Conservation (phyloP, 371 early-diverging fungal genomes). For the Actinomucor elegans region DNA sequence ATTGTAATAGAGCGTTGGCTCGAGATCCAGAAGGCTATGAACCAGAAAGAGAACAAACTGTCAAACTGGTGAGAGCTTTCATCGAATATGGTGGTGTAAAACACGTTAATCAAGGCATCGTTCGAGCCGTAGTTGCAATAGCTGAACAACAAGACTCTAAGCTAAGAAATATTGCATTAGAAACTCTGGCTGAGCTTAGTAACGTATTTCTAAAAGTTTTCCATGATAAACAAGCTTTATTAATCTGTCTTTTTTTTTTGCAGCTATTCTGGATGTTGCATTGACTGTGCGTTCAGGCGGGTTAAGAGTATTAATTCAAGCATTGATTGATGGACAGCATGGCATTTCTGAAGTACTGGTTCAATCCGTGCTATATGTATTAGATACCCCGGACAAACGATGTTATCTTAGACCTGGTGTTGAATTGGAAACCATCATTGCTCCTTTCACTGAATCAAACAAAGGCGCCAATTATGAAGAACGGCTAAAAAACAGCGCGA, state of each 20-base stretch:
- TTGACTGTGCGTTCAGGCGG: slow-evolving; percentile 71
- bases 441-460: slow-evolving; percentile 76
- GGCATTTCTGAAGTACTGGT: slow-evolving; percentile 67
- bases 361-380: slow-evolving; percentile 65
- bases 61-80: slow-evolving; percentile 70
- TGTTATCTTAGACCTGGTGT: slow-evolving; percentile 73
- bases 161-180: slow-evolving; percentile 69
- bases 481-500: slow-evolving; percentile 61
- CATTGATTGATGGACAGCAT: slow-evolving; percentile 72
- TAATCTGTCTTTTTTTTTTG: no score
- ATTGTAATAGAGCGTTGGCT: slow-evolving; percentile 50
- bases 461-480: slow-evolving; percentile 64
- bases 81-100: slow-evolving; percentile 67
- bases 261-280: slow-evolving; percentile 58
- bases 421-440: slow-evolving; percentile 75
- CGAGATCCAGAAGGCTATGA: slow-evolving; percentile 65
- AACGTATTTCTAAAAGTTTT: no score
- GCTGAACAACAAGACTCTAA: slow-evolving; percentile 81
- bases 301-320: slow-evolving; percentile 65
- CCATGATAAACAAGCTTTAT: no score
- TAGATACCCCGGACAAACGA: slow-evolving; percentile 71
- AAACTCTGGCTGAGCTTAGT: slow-evolving; percentile 82
- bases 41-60: slow-evolving; percentile 74
- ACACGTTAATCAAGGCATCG: slow-evolving; percentile 63
- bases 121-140: slow-evolving; percentile 73